These are phyloP conservation scores for Parietaria judaica DNA, from an alignment of 306 rosid genomes.

Conservation along the genomic window DNA sequence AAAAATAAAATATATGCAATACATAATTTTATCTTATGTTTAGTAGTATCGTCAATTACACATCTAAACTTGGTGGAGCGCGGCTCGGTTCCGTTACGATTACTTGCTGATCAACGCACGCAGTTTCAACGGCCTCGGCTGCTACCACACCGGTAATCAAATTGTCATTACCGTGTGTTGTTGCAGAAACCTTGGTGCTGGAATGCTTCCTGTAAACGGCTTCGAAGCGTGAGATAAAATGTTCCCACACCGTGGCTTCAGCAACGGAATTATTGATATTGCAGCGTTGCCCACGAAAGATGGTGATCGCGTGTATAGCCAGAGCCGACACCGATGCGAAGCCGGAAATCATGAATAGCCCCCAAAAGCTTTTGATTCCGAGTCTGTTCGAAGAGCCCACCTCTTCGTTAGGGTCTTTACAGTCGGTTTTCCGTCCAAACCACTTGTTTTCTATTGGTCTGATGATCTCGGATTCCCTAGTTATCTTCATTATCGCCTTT, in stretches of 20 bases:
- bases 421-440: conserved; percentile 17
- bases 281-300: conserved; percentile 28
- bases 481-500: conserved; percentile 33
- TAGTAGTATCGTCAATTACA: no score
- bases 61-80: no score
- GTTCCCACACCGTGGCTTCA: conserved; percentile 22
- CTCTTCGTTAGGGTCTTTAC: conserved; percentile 15
- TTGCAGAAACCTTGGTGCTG: no score
- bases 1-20: no score
- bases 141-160: no score
- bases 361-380: conserved; percentile 51
- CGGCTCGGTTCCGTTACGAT: no score
- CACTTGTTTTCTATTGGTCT: conserved; percentile 38
- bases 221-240: no score
- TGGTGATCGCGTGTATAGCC: conserved; percentile 13
- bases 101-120: no score
- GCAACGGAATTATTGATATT: not conserved
- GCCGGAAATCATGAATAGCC: conserved; percentile 44
- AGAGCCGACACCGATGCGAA: conserved; percentile 33
- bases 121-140: no score
- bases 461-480: conserved; percentile 42
- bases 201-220: no score
- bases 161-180: no score
- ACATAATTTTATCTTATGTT: no score
- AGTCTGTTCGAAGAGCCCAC: conserved; percentile 29